Conservation (phyloP, 495 filamentous ascomycete genomes). For the Podospora fimiseda region DNA sequence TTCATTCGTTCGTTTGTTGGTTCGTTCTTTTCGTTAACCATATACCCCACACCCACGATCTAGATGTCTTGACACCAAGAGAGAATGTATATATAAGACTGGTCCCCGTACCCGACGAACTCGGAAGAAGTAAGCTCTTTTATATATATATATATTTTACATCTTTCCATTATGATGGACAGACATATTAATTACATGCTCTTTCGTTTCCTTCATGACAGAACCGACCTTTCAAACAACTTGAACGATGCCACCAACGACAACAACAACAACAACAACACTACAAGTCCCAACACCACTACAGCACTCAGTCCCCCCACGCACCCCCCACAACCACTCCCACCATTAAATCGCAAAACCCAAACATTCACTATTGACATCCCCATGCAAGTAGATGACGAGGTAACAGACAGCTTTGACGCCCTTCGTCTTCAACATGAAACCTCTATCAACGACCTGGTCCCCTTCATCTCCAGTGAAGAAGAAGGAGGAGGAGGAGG, state of each 20-base stretch:
- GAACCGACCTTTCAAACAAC: neutral
- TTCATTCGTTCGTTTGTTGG: neutral
- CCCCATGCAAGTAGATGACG: constrained; percentile 29
- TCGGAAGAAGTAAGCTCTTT: constrained; percentile 6
- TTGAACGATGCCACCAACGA: neutral
- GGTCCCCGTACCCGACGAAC: constrained; percentile 38
- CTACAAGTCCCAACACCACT: neutral
- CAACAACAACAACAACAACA: constrained; percentile 5
- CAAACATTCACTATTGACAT: constrained; percentile 49
- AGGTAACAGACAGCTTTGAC: constrained; percentile 30
- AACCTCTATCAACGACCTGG: constrained; percentile 27
- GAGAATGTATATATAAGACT: constrained; percentile 44
- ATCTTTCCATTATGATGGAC: too few species aligned
- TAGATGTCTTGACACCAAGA: constrained; percentile 43
- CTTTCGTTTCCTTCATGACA: neutral
- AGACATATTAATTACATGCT: too few species aligned
- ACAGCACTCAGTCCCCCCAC: too few species aligned
- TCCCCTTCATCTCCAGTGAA: constrained; percentile 19
- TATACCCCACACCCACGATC: neutral
- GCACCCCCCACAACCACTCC: constrained; percentile 10
- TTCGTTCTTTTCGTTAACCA: constrained; percentile 2
- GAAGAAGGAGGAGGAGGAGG: constrained; percentile 4
- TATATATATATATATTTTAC: neutral
- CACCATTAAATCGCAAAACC: constrained; percentile 38
- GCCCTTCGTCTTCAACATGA: constrained; percentile 32